Evolutionary conservation across 805 yeast species (phyloP), one percentile per base, ranked within the genome.

Genomic region (Myxozyma kluyveri): DNA sequence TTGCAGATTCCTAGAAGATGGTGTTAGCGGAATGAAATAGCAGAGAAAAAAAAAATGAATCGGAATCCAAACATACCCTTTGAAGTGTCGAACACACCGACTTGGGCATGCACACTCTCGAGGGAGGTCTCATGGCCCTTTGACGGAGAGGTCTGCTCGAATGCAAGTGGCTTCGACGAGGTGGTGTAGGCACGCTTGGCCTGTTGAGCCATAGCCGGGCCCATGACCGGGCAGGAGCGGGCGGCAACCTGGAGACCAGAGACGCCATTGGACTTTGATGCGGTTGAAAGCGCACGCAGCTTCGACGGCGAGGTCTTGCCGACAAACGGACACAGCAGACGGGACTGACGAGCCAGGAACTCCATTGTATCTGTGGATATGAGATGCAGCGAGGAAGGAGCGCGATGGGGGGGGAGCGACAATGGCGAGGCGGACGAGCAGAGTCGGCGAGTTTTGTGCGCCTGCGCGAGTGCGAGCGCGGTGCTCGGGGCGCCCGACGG

Each of bases 141-240:
- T 4, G 50, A 19, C 14, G 54, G 44, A 14, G 57, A 19, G 5
- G 62, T 42, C n/a, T 60, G 56, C 42, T 51, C 49, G 43, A 52
- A 50, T 18, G 39, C 45, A 12, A 42, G 47, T 9, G 65, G 61
- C 27, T 47, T 35, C 18, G 61, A 47, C 29, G 52, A 40, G 24
- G 61, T 52, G 54, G 45, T 58, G 44, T 57, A 59, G 36, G 50
- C 23, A 21, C 61, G 42, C n/a, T 52, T 60, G 17, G 47, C 48
- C 22, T 60, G 75, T 14, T 29, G 33, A 9, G 9, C 12, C 59
- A 88, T 70, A 33, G 96, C 96, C 47, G 83, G 82, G 23, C 88
- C 88, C 85, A 89, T 86, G 50, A 89, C 85, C n/a, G 98, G 98
- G 69, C 98, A 90, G 55, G 76, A 78, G 41, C 77, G 69, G 48